Conservation (phyloP, 345 rosid genomes). For the Ceriops zippeliana region DNA sequence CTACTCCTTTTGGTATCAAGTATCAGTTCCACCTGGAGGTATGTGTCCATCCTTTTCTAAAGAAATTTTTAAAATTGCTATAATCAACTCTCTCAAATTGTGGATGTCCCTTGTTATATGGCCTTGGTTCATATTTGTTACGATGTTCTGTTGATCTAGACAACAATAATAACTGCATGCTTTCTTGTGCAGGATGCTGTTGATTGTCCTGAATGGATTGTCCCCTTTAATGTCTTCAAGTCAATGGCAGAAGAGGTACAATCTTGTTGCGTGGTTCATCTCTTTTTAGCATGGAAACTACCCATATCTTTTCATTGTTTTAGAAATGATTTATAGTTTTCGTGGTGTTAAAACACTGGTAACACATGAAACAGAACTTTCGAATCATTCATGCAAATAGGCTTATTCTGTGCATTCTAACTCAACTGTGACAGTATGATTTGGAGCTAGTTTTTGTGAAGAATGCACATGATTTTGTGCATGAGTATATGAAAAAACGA, state of each 20-base stretch:
- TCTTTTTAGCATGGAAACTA: background rate
- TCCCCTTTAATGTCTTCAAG: constrained; percentile 86
- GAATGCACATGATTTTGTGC: constrained; percentile 89
- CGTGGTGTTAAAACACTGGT: too few species aligned
- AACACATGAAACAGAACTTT: background rate
- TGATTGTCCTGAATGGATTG: constrained; percentile 98
- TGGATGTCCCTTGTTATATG: background rate
- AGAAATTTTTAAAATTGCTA: too few species aligned
- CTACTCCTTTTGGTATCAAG: constrained; percentile 76
- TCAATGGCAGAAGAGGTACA: constrained; percentile 87
- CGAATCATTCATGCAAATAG: background rate
- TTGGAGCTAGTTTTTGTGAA: constrained; percentile 85
- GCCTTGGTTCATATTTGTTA: too few species aligned
- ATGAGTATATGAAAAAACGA: constrained; percentile 70
- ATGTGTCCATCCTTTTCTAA: constrained; percentile 14
- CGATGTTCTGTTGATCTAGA: background rate
- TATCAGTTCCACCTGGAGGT: constrained; percentile 96
- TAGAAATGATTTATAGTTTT: background rate
- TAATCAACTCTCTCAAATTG: too few species aligned
- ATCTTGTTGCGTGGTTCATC: background rate
- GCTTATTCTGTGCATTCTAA: background rate
- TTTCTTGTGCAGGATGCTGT: constrained; percentile 78
- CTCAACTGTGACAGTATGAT: constrained; percentile 56
- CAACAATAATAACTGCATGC: background rate
- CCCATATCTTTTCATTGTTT: background rate